phyloP scores from a whole-genome alignment of 257 asterid genomes.

The Nicotiana benthamiana region DNA sequence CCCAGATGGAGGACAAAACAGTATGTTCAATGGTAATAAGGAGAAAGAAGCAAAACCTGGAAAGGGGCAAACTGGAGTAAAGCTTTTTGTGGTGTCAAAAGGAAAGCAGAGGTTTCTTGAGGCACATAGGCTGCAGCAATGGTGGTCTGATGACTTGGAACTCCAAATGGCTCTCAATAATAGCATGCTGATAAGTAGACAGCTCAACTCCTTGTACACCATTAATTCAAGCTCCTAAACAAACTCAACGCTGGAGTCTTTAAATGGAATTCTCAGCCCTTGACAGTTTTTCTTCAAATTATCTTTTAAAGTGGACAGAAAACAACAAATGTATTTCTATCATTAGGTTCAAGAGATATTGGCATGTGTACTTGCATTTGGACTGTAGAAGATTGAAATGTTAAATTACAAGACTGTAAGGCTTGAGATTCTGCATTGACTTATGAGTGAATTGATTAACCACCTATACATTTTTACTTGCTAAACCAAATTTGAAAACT shows the following conservation, averaged over 20 bases:
- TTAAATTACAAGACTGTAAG: background rate
- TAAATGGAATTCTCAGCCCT: background rate
- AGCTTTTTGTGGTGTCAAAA: conserved; percentile 53
- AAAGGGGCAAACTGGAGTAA: conserved; percentile 19
- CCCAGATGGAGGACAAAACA: conserved; percentile 23
- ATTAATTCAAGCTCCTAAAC: conserved; percentile 19
- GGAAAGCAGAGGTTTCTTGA: conserved; percentile 75
- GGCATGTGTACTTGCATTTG: background rate
- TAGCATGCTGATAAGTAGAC: conserved; percentile 55
- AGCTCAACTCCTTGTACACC: conserved; percentile 53
- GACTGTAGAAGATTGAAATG: background rate
- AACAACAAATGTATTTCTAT: background rate
- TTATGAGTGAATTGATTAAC: background rate
- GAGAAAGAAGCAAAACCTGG: conserved; percentile 42
- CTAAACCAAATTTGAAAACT: background rate
- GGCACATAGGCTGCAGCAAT: conserved; percentile 67
- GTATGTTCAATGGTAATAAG: background rate
- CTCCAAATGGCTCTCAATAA: conserved; percentile 45
- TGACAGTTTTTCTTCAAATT: background rate
- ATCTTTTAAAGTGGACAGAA: background rate
- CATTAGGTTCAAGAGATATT: background rate
- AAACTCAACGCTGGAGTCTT: conserved; percentile 14
- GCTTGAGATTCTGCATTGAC: background rate
- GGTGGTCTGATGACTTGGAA: conserved; percentile 82
- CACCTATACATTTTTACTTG: background rate